Evolutionary conservation across 202 grass and related monocot genomes (phyloP).

Genomic region (Elaeis oleifera): DNA sequence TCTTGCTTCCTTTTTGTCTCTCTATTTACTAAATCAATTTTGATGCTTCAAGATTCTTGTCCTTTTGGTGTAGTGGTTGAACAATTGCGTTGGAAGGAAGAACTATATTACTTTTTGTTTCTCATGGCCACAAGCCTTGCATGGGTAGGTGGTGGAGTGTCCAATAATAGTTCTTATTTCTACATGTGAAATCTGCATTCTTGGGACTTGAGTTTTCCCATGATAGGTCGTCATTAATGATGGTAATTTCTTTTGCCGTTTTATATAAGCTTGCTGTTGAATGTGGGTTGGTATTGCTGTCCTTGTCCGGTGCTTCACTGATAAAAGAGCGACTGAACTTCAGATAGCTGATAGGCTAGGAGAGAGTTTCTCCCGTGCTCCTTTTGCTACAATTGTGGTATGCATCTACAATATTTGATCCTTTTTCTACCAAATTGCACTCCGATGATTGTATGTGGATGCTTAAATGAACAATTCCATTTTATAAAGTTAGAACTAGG

Average conservation of each 20-base stretch:
- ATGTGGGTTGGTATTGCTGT: slow-evolving; percentile 7
- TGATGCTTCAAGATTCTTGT: background rate
- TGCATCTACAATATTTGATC: too few relatives aligned
- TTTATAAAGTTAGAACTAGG: too few relatives aligned
- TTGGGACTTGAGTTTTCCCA: too few relatives aligned
- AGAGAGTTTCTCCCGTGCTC: slow-evolving; percentile 10
- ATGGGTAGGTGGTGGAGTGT: slow-evolving; percentile 6
- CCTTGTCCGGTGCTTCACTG: slow-evolving; percentile 9
- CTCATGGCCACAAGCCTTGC: slow-evolving; percentile 11
- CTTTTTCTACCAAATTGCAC: too few relatives aligned
- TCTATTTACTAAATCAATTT: too few relatives aligned
- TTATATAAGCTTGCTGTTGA: slow-evolving; percentile 14
- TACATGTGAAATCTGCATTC: too few relatives aligned
- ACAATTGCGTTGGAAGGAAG: slow-evolving; percentile 13
- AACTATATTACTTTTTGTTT: slow-evolving; percentile 12
- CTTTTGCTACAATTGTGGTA: slow-evolving; percentile 12
- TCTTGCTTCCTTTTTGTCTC: background rate
- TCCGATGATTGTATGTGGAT: too few relatives aligned
- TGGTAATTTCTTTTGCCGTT: background rate
- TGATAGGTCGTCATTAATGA: too few relatives aligned
- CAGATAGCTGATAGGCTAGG: slow-evolving; percentile 10
- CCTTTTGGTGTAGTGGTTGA: slow-evolving; percentile 9
- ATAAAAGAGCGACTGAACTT: slow-evolving; percentile 1
- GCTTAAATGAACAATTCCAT: too few relatives aligned
- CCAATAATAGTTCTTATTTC: too few relatives aligned